Percentiles rank a stretch among this genome's conserved stretches.
Conservation (phyloP, 345 rosid genomes). For the Eutrema yunnanense region DNA sequence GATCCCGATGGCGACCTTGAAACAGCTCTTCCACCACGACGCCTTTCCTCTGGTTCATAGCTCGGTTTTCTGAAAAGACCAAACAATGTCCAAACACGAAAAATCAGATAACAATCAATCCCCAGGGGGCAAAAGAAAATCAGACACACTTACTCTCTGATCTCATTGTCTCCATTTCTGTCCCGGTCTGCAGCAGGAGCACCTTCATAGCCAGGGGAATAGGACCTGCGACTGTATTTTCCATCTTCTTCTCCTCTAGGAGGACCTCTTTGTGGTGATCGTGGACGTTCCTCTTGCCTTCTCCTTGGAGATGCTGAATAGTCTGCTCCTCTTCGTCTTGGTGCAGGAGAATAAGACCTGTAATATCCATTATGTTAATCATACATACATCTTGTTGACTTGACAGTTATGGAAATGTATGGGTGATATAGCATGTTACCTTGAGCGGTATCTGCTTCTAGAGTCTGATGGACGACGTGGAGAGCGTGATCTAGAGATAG, state of each 20-base stretch:
- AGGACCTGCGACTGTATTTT: slow-evolving; percentile 44
- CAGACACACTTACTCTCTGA: slow-evolving; percentile 42
- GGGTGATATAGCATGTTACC: slow-evolving; percentile 34
- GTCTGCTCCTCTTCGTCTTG: slow-evolving; percentile 49
- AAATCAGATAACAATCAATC: not conserved
- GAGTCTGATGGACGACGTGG: slow-evolving; percentile 67
- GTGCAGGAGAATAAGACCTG: slow-evolving; percentile 86
- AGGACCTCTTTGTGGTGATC: slow-evolving; percentile 75
- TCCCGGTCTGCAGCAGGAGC: slow-evolving; percentile 27
- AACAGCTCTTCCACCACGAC: slow-evolving; percentile 36
- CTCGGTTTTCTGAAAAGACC: slow-evolving; percentile 36
- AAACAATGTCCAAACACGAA: not conserved
- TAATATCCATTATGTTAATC: not conserved
- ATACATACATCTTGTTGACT: not conserved
- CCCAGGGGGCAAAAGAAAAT: not conserved
- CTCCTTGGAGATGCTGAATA: slow-evolving; percentile 73
- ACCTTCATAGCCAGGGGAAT: slow-evolving; percentile 57
- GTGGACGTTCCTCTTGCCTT: slow-evolving; percentile 53
- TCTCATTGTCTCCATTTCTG: slow-evolving; percentile 42
- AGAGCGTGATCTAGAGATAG: slow-evolving; percentile 68
- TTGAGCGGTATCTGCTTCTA: slow-evolving; percentile 71
- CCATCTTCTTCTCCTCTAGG: slow-evolving; percentile 59
- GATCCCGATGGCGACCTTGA: slow-evolving; percentile 72
- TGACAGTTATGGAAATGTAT: not conserved
- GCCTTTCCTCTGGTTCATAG: slow-evolving; percentile 38